These are phyloP conservation scores for Geoglossum glabrum DNA, from an alignment of 495 filamentous ascomycete species.

Conservation along the genomic window DNA sequence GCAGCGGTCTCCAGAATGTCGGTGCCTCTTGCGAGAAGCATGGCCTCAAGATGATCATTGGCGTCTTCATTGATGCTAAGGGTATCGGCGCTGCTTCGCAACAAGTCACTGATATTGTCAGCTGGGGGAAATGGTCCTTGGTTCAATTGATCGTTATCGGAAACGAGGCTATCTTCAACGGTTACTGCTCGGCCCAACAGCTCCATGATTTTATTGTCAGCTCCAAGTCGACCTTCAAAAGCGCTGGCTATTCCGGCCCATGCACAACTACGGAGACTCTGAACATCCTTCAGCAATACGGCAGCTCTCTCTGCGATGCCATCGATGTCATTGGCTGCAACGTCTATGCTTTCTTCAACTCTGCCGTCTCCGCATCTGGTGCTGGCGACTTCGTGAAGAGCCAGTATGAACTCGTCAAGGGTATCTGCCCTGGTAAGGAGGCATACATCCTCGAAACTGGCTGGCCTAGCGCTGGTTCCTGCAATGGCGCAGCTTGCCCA, in stretches of 20 bases:
- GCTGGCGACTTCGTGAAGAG: slow-evolving; percentile 54
- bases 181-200: slow-evolving; percentile 33
- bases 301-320: slow-evolving; percentile 38
- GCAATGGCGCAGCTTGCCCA: slow-evolving; percentile 51
- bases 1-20: slow-evolving; percentile 54
- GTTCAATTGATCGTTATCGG: slow-evolving; percentile 68
- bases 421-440: slow-evolving; percentile 34
- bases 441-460: slow-evolving; percentile 61
- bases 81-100: slow-evolving; percentile 34
- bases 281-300: slow-evolving; percentile 39
- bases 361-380: slow-evolving; percentile 30
- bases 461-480: slow-evolving; percentile 55
- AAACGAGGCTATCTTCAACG: slow-evolving; percentile 72
- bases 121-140: slow-evolving; percentile 54
- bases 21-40: slow-evolving; percentile 37
- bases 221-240: slow-evolving; percentile 19
- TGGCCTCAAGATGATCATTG: slow-evolving; percentile 61
- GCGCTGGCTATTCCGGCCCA: slow-evolving; percentile 50
- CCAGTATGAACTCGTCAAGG: slow-evolving; percentile 45
- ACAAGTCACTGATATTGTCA: slow-evolving; percentile 51
- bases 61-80: slow-evolving; percentile 55
- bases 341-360: slow-evolving; percentile 89
- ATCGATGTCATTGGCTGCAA: slow-evolving; percentile 68
- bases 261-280: slow-evolving; percentile 78
- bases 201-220: slow-evolving; percentile 49